phyloP scores from a whole-genome alignment of 169 alveolate genomes.

The Plasmodium malariae region DNA sequence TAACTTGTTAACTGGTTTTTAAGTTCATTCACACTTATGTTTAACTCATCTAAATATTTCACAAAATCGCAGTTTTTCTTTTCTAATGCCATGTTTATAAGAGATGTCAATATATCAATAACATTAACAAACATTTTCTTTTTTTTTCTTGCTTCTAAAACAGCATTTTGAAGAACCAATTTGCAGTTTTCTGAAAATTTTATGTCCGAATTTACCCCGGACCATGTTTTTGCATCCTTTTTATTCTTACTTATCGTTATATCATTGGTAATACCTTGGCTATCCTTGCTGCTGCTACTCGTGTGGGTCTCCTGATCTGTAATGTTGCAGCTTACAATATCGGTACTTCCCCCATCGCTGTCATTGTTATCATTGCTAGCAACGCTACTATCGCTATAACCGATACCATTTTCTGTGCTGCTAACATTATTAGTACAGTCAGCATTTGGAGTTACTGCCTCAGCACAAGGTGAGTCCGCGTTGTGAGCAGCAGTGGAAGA shows the following conservation, averaged over 20 bases:
- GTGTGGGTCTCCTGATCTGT: neutral
- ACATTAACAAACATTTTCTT: conserved; percentile 57
- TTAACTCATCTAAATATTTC: conserved; percentile 44
- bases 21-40: conserved; percentile 48
- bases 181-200: conserved; percentile 68
- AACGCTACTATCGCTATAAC: neutral
- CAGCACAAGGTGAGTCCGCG: too few species aligned
- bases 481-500: neutral
- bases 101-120: conserved; percentile 50
- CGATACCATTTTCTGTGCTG: neutral
- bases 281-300: neutral
- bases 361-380: neutral
- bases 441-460: neutral
- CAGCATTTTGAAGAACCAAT: conserved; percentile 59
- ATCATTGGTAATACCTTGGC: neutral
- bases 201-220: conserved; percentile 19
- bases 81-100: conserved; percentile 48
- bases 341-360: neutral
- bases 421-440: neutral
- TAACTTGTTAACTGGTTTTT: conserved; percentile 20
- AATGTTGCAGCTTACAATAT: neutral
- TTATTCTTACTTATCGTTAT: neutral
- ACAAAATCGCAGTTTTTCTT: conserved; percentile 18
- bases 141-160: conserved; percentile 64
- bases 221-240: neutral